Conservation (phyloP, 345 rosid species). For the Citrus mangshanensis region DNA sequence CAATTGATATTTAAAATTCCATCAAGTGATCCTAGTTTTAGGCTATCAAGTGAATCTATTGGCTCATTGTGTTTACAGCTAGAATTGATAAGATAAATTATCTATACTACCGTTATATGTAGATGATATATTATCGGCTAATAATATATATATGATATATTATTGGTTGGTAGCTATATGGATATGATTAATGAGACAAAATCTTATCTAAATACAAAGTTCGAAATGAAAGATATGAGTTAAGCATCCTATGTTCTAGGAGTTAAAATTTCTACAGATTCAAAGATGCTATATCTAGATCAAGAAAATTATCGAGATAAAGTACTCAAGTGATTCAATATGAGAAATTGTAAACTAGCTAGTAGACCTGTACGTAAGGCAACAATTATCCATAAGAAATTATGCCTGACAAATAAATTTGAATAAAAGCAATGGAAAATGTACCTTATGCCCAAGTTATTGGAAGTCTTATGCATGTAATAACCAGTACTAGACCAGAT, state of each 20-base stretch:
- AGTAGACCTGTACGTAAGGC: neutral
- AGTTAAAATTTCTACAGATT: neutral
- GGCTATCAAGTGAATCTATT: too few relatives aligned
- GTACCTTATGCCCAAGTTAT: neutral
- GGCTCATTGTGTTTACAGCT: too few relatives aligned
- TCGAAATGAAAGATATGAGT: neutral
- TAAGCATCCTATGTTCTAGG: neutral
- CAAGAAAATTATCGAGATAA: too few relatives aligned
- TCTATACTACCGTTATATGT: neutral
- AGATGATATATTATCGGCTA: neutral
- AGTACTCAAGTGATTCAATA: too few relatives aligned
- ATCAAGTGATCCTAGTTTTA: too few relatives aligned
- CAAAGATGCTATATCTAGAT: too few relatives aligned
- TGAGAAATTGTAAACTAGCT: neutral
- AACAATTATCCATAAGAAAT: neutral
- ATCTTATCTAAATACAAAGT: neutral
- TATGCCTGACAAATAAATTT: too few relatives aligned
- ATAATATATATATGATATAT: neutral
- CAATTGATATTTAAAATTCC: too few relatives aligned
- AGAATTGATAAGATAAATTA: neutral
- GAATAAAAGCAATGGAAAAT: too few relatives aligned
- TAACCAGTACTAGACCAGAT: too few relatives aligned
- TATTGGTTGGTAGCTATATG: neutral
- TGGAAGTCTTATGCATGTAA: neutral
- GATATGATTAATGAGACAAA: neutral